Conservation (phyloP, 768 basidiomycete species). For the Termitomyces sp. region DNA sequence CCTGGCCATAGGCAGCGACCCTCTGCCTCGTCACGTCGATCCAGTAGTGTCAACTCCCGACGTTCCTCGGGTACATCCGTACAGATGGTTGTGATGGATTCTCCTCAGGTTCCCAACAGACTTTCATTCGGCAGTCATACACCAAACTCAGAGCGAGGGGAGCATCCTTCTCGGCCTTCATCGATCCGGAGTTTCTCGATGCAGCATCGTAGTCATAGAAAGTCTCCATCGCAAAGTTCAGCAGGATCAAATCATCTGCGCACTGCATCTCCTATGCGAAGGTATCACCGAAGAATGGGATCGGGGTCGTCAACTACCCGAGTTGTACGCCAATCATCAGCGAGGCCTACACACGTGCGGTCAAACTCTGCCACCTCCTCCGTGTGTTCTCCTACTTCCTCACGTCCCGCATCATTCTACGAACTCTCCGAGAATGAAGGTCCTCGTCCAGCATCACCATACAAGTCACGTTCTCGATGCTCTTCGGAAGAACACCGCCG, state of each 20-base stretch:
- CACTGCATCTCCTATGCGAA: slow-evolving; percentile 77
- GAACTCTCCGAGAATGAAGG: slow-evolving; percentile 70
- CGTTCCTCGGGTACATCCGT: slow-evolving; percentile 53
- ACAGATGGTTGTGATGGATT: slow-evolving; percentile 54
- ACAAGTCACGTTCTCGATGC: slow-evolving; percentile 45
- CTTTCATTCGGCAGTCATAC: slow-evolving; percentile 78
- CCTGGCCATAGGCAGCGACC: slow-evolving; percentile 61
- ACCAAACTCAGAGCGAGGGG: slow-evolving; percentile 83
- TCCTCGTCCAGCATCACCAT: slow-evolving; percentile 62
- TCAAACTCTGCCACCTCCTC: slow-evolving; percentile 79
- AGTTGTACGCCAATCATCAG: slow-evolving; percentile 57
- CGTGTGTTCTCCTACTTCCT: slow-evolving; percentile 70
- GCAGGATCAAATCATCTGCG: slow-evolving; percentile 61
- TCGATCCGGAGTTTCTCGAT: slow-evolving; percentile 78
- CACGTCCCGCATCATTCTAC: slow-evolving; percentile 74
- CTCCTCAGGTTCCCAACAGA: slow-evolving; percentile 58
- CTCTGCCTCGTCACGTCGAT: slow-evolving; percentile 78
- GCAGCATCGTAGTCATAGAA: slow-evolving; percentile 66
- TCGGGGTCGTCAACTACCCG: slow-evolving; percentile 77
- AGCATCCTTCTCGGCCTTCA: slow-evolving; percentile 75
- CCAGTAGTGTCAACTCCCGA: slow-evolving; percentile 88
- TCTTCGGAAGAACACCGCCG: slow-evolving; percentile 46
- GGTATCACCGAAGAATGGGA: slow-evolving; percentile 73
- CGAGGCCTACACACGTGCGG: slow-evolving; percentile 54
- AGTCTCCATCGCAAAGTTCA: slow-evolving; percentile 77